phyloP scores from a whole-genome alignment of 108 stramenopile species.

The Fragilaria radians region DNA sequence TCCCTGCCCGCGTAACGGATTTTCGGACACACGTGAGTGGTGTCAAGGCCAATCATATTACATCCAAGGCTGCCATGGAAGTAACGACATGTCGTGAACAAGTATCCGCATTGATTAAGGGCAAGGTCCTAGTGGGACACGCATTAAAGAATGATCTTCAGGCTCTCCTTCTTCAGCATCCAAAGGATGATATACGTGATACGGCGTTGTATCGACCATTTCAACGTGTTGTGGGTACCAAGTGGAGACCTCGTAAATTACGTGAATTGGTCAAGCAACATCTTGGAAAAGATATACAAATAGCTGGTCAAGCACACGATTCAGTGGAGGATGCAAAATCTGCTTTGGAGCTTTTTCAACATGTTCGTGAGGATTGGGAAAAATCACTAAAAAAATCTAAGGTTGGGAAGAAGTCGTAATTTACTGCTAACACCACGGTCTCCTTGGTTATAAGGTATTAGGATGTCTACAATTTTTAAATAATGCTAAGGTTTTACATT shows the following conservation, averaged over 20 bases:
- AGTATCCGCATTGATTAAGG: constrained; percentile 69
- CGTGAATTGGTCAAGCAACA: constrained; percentile 84
- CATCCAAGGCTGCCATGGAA: constrained; percentile 51
- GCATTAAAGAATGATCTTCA: constrained; percentile 93
- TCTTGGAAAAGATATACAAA: constrained; percentile 56
- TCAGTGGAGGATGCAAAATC: constrained; percentile 81
- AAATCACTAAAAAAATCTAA: constrained; percentile 33
- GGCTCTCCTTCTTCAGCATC: constrained; percentile 88
- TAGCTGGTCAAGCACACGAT: constrained; percentile 62
- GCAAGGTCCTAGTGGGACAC: constrained; percentile 94
- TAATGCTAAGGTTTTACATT: too few relatives aligned
- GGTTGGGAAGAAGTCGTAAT: constrained; percentile 7
- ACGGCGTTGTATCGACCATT: constrained; percentile 24
- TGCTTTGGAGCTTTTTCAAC: constrained; percentile 78
- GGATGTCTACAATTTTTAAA: too few relatives aligned
- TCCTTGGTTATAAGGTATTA: too few relatives aligned
- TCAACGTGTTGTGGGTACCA: constrained; percentile 71
- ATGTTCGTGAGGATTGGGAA: constrained; percentile 70
- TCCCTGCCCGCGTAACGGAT: constrained; percentile 88
- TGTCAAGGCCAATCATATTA: constrained; percentile 72
- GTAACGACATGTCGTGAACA: constrained; percentile 62
- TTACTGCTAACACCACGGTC: too few relatives aligned
- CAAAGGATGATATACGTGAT: constrained; percentile 12
- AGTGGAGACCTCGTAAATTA: constrained; percentile 85
- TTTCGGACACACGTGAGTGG: constrained; percentile 89